Evolutionary conservation across 2,329 filamentous ascomycete species (phyloP).

Genomic region (Diaporthe sp.): DNA sequence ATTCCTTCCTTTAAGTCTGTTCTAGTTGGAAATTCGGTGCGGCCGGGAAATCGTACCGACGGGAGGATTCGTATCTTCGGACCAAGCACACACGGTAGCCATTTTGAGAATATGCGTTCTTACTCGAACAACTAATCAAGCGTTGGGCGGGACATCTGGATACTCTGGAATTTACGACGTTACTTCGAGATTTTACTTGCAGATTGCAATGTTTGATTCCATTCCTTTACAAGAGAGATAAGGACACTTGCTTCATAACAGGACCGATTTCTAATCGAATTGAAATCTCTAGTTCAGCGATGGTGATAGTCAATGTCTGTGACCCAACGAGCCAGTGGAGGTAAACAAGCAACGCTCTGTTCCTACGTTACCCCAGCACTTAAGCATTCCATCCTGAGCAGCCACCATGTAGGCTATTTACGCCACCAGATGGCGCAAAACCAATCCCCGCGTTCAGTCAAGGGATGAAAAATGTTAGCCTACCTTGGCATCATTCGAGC

Average conservation of each 20-base stretch:
- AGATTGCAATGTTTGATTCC: background rate
- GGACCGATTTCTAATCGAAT: background rate
- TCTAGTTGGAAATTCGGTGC: background rate
- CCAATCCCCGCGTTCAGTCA: background rate
- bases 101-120: too few relatives aligned
- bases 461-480: background rate
- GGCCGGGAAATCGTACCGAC: background rate
- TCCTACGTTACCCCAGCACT: too few relatives aligned
- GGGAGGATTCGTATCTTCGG: background rate
- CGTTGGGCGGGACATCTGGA: too few relatives aligned
- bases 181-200: background rate
- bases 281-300: background rate
- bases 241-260: background rate
- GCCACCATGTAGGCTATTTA: background rate
- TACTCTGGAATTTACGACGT: background rate
- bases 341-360: too few relatives aligned
- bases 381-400: too few relatives aligned
- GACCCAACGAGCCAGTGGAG: too few relatives aligned
- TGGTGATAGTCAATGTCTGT: background rate
- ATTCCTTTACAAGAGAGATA: background rate
- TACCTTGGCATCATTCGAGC: background rate
- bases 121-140: background rate
- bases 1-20: background rate
- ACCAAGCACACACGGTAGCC: background rate
- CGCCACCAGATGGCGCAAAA: background rate